Evolutionary conservation across 768 basidiomycete species (phyloP).

Genomic region (Gloeopeniophorella convolvens): DNA sequence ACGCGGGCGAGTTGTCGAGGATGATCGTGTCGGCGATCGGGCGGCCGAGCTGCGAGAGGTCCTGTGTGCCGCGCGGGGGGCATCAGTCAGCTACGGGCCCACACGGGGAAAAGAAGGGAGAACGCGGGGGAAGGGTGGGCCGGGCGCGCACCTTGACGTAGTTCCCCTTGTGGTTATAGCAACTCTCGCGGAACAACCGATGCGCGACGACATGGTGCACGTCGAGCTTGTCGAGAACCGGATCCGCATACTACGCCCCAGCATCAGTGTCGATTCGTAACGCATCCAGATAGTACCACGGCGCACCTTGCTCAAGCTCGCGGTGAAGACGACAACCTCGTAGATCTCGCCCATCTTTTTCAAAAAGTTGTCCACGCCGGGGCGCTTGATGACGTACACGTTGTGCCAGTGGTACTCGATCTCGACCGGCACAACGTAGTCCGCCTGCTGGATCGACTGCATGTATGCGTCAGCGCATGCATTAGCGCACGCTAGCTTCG

Average conservation of each 20-base stretch:
- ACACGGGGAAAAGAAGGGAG: background rate
- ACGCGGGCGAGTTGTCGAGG: slow-evolving; percentile 97
- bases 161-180: slow-evolving; percentile 98
- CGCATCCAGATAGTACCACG: too few species aligned
- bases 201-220: slow-evolving; percentile 88
- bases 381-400: slow-evolving; percentile 97
- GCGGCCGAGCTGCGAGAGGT: slow-evolving; percentile 93
- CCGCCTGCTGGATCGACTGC: slow-evolving; percentile 88
- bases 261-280: too few species aligned
- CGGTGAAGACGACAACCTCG: slow-evolving; percentile 97
- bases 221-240: slow-evolving; percentile 95
- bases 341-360: slow-evolving; percentile 99
- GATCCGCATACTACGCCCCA: slow-evolving; percentile 87
- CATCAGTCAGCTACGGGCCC: background rate
- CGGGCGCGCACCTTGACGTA: slow-evolving; percentile 88
- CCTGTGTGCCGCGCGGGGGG: slow-evolving; percentile 42
- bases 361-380: slow-evolving; percentile 95
- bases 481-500: too few species aligned
- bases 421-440: slow-evolving; percentile 98
- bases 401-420: slow-evolving; percentile 99
- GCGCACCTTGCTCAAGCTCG: slow-evolving; percentile 90
- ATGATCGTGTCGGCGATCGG: slow-evolving; percentile 94
- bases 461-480: background rate
- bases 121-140: too few species aligned
- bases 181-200: slow-evolving; percentile 94